These are phyloP conservation scores for Tricholoma matsutake DNA, from an alignment of 768 basidiomycete species.

Conservation along the genomic window DNA sequence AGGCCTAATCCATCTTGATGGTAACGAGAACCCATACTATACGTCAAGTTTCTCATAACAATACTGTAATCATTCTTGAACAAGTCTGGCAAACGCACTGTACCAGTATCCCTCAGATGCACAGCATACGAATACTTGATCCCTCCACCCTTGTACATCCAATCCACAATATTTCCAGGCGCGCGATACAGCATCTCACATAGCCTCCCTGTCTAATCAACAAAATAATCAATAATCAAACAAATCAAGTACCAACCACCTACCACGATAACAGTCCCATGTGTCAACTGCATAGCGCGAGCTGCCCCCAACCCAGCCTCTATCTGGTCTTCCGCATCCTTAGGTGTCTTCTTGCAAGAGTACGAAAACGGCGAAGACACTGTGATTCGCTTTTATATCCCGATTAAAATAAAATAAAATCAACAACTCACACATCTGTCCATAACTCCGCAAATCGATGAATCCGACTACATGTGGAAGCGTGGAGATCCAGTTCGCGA, in stretches of 20 bases:
- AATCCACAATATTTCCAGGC: slow-evolving; percentile 66
- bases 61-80: too few species aligned
- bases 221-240: too few species aligned
- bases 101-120: slow-evolving; percentile 69
- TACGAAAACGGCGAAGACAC: slow-evolving; percentile 81
- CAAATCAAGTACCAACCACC: too few species aligned
- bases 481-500: slow-evolving; percentile 63
- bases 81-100: slow-evolving; percentile 32
- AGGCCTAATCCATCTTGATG: slow-evolving; percentile 68
- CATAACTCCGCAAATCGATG: slow-evolving; percentile 77
- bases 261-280: slow-evolving; percentile 55
- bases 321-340: slow-evolving; percentile 66
- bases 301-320: slow-evolving; percentile 64
- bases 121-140: slow-evolving; percentile 64
- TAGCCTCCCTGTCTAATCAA: slow-evolving; percentile 41
- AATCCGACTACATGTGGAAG: slow-evolving; percentile 58
- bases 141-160: slow-evolving; percentile 53
- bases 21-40: slow-evolving; percentile 80
- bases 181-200: slow-evolving; percentile 48
- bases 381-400: slow-evolving; percentile 47
- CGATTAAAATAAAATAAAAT: too few species aligned
- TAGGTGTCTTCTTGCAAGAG: slow-evolving; percentile 56
- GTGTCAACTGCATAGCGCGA: slow-evolving; percentile 43
- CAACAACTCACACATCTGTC: slow-evolving; percentile 74
- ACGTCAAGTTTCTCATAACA: too few species aligned